A percentile compares a stretch with the other conserved stretches of the same genome.
Evolutionary conservation across 371 early-diverging fungal species (phyloP).

Genomic region (Rhizopus arrhizus): DNA sequence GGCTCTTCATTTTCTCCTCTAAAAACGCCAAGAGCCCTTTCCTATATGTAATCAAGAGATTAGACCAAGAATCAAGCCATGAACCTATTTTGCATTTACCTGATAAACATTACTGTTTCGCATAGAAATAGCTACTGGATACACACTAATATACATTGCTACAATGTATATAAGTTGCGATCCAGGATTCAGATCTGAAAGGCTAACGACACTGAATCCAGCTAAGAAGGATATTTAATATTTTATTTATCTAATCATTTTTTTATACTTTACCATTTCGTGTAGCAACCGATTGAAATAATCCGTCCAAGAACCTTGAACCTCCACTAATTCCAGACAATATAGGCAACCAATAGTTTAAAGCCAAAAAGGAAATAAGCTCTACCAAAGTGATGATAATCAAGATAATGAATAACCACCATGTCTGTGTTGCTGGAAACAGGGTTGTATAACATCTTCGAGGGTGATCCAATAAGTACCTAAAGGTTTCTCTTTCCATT

Average conservation of each 20-base stretch:
- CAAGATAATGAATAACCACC: slow-evolving; percentile 49
- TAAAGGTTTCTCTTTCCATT: slow-evolving; percentile 44
- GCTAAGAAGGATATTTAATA: slow-evolving; percentile 23
- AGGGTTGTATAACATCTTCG: slow-evolving; percentile 50
- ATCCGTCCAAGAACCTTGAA: slow-evolving; percentile 46
- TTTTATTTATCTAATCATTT: background rate
- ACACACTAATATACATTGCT: slow-evolving; percentile 59
- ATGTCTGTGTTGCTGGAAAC: slow-evolving; percentile 50
- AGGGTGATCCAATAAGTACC: slow-evolving; percentile 49
- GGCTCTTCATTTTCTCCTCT: slow-evolving; percentile 40
- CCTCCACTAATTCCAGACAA: slow-evolving; percentile 41
- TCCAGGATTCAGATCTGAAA: slow-evolving; percentile 50
- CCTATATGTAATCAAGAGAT: slow-evolving; percentile 19
- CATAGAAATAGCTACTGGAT: slow-evolving; percentile 57
- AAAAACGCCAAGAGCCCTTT: slow-evolving; percentile 52
- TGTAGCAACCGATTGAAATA: slow-evolving; percentile 54
- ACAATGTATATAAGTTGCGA: slow-evolving; percentile 49
- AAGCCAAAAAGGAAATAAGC: slow-evolving; percentile 41
- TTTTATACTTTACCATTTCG: slow-evolving; percentile 39
- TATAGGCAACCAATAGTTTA: slow-evolving; percentile 53
- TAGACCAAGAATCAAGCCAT: background rate
- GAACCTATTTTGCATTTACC: slow-evolving; percentile 19
- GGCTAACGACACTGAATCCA: slow-evolving; percentile 45
- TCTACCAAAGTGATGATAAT: slow-evolving; percentile 43
- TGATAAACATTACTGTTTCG: slow-evolving; percentile 56